A percentile compares a stretch with the other conserved stretches of the same genome.
Conservation (phyloP, 805 yeast species). For the Jamesozyma rosinii region DNA sequence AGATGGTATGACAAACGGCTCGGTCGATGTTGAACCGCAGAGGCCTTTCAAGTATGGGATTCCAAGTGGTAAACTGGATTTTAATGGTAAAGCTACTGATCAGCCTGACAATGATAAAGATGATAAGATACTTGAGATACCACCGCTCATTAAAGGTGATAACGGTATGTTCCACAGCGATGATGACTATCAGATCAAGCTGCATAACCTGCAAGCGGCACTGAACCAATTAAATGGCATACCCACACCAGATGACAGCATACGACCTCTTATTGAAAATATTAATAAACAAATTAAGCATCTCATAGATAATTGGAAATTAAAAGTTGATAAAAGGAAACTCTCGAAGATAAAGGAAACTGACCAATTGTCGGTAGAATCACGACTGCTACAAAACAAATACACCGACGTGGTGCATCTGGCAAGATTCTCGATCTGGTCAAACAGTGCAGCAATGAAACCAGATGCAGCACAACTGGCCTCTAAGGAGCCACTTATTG, state of each 20-base stretch:
- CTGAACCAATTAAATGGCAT: conserved; percentile 11
- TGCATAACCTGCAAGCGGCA: conserved; percentile 12
- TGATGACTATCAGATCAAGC: conserved; percentile 11
- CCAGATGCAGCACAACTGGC: background rate
- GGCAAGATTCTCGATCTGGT: conserved; percentile 18
- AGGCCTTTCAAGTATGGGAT: no score
- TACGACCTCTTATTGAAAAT: conserved; percentile 5
- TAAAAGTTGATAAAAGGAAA: conserved; percentile 11
- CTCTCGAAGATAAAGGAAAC: conserved; percentile 1
- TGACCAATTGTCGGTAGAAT: conserved; percentile 20
- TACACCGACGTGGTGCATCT: conserved; percentile 18
- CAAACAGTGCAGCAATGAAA: conserved; percentile 3
- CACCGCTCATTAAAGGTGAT: conserved; percentile 1
- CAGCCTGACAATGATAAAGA: no score
- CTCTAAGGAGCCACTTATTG: conserved; percentile 17
- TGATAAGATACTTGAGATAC: background rate
- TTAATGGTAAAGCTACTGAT: no score
- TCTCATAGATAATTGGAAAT: conserved; percentile 15
- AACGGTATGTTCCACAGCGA: conserved; percentile 15
- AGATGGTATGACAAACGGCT: background rate
- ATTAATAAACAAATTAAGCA: conserved; percentile 13
- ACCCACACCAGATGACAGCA: background rate
- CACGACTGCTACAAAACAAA: conserved; percentile 23
- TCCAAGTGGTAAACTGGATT: no score
- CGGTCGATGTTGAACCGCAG: no score